Conservation (phyloP, 2,329 filamentous ascomycete genomes). For the Exophiala calicioides region DNA sequence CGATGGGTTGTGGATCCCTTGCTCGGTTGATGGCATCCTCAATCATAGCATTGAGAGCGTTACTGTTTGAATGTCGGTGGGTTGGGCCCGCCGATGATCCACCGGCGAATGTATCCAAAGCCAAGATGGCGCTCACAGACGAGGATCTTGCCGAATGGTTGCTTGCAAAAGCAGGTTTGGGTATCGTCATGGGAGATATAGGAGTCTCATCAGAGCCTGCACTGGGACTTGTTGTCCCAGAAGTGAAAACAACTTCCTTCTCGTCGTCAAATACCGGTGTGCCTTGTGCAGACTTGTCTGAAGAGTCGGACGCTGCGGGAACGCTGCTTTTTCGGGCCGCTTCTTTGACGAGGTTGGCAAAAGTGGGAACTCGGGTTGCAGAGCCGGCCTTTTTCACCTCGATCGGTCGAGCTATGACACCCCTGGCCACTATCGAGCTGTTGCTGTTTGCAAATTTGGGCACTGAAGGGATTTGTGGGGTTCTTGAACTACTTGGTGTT, state of each 20-base stretch:
- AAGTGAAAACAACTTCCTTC: slow-evolving; percentile 27
- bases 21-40: slow-evolving; percentile 35
- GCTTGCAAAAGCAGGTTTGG: slow-evolving; percentile 21
- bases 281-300: too few species aligned
- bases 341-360: slow-evolving; percentile 35
- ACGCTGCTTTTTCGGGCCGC: slow-evolving; percentile 30
- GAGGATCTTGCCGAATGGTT: slow-evolving; percentile 27
- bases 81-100: slow-evolving; percentile 14
- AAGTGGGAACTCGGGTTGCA: slow-evolving; percentile 35
- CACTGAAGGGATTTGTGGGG: slow-evolving; percentile 46
- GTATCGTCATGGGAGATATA: slow-evolving; percentile 22
- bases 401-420: slow-evolving; percentile 46
- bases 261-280: slow-evolving; percentile 25
- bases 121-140: slow-evolving; percentile 24
- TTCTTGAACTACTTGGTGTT: slow-evolving; percentile 67
- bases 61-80: slow-evolving; percentile 30
- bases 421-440: slow-evolving; percentile 48
- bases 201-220: slow-evolving; percentile 13
- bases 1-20: slow-evolving; percentile 22
- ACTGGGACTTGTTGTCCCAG: slow-evolving; percentile 10
- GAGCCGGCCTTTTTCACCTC: slow-evolving; percentile 43
- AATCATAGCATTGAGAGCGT: slow-evolving; percentile 37
- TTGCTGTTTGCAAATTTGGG: slow-evolving; percentile 42
- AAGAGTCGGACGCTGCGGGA: slow-evolving; percentile 13
- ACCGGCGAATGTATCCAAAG: slow-evolving; percentile 8